Percentiles rank a stretch among this genome's conserved stretches.
Evolutionary conservation across 2,329 filamentous ascomycete species (phyloP).

Genomic region (Penicillium palitans): DNA sequence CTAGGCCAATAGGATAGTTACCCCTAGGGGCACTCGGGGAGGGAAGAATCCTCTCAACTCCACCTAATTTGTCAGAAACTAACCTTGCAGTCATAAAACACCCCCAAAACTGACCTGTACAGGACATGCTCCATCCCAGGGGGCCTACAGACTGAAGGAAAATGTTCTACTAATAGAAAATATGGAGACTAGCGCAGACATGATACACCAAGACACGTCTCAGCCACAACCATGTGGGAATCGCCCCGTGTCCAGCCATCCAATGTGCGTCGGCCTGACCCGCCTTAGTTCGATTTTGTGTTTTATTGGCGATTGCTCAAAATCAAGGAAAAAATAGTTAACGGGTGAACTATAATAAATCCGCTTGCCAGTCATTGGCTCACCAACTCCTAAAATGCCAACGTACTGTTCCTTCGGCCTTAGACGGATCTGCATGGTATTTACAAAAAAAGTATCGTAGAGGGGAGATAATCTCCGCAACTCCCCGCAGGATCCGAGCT

Average conservation of each 20-base stretch:
- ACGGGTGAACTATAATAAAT: constrained; percentile 2
- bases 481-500: constrained; percentile 9
- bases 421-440: neutral
- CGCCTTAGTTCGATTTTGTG: constrained; percentile 3
- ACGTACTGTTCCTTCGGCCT: neutral
- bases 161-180: constrained; percentile 29
- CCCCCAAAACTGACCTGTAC: constrained; percentile 1
- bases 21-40: neutral
- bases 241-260: constrained; percentile 10
- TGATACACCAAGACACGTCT: constrained; percentile 28
- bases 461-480: constrained; percentile 16
- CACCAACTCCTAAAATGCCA: constrained; percentile 1
- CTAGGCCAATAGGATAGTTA: neutral
- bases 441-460: neutral
- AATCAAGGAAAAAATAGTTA: constrained; percentile 8
- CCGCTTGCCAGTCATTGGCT: constrained; percentile 11
- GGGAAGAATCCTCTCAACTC: too few relatives aligned
- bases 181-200: constrained; percentile 24
- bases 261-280: constrained; percentile 12
- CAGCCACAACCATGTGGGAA: constrained; percentile 30
- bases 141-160: neutral
- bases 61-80: constrained; percentile 2
- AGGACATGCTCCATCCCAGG: neutral
- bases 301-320: neutral
- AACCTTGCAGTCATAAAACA: neutral